A percentile compares a stretch with the other conserved stretches of the same genome.
Conservation (phyloP, 2,329 filamentous ascomycete genomes). For the Talaromyces sp. region DNA sequence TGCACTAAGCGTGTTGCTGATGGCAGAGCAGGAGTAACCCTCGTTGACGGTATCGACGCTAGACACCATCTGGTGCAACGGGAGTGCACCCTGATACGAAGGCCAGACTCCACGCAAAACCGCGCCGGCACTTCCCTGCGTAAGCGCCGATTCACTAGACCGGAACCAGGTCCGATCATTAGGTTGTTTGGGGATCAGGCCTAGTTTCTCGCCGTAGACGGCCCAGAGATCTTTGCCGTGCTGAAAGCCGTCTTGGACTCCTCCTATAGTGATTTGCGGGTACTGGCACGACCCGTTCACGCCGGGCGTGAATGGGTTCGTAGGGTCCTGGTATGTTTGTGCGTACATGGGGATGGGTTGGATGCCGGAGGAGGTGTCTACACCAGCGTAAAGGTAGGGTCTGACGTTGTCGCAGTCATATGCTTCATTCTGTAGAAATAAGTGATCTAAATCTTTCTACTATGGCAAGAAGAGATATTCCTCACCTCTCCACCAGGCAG, state of each 20-base stretch:
- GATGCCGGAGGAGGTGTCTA: constrained; percentile 20
- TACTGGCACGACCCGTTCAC: constrained; percentile 39
- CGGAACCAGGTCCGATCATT: constrained; percentile 35
- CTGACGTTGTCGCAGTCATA: constrained; percentile 38
- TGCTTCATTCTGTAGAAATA: constrained; percentile 30
- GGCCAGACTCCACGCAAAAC: constrained; percentile 41
- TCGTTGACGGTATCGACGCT: constrained; percentile 37
- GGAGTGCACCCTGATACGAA: constrained; percentile 28
- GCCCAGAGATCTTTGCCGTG: constrained; percentile 35
- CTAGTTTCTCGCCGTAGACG: constrained; percentile 33
- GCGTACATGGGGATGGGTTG: constrained; percentile 33
- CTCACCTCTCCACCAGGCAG: constrained; percentile 37
- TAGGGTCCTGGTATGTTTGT: constrained; percentile 35
- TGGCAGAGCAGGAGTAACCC: constrained; percentile 33
- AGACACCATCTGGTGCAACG: constrained; percentile 37
- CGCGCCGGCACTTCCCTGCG: constrained; percentile 36
- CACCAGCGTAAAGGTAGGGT: constrained; percentile 35
- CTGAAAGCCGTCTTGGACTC: constrained; percentile 36
- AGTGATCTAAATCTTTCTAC: background rate
- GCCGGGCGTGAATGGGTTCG: constrained; percentile 32
- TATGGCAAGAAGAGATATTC: background rate
- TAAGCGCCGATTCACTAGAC: constrained; percentile 35
- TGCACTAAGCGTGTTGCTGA: constrained; percentile 23
- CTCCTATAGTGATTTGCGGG: constrained; percentile 39
- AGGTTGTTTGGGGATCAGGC: constrained; percentile 30